Conservation (phyloP, 2,329 filamentous ascomycete genomes). For the Fusarium sp. region DNA sequence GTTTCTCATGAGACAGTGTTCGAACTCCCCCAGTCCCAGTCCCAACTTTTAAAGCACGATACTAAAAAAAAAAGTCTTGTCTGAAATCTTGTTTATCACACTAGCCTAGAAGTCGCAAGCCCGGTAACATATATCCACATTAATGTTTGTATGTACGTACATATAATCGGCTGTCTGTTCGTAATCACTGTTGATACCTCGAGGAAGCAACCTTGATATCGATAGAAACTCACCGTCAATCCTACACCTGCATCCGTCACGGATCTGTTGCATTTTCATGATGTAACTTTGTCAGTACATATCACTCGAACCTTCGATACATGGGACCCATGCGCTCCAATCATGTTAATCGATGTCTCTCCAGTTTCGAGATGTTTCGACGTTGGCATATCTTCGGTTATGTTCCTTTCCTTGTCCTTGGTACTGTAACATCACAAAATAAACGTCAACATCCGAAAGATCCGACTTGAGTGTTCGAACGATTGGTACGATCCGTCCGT, state of each 20-base stretch:
- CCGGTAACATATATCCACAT: background rate
- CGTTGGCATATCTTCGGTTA: background rate
- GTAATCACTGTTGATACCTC: background rate
- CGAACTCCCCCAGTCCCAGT: background rate
- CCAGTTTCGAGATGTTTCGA: background rate
- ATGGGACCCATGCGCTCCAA: constrained; percentile 4
- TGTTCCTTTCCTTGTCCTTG: background rate
- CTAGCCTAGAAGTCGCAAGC: background rate
- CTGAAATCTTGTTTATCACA: constrained; percentile 1
- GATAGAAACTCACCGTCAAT: background rate
- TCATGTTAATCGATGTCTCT: background rate
- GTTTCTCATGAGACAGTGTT: background rate
- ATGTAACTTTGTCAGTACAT: background rate
- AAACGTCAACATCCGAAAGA: background rate
- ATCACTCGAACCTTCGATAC: constrained; percentile 3
- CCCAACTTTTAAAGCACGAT: constrained; percentile 1
- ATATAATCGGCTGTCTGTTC: background rate
- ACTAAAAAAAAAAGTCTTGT: constrained; percentile 9
- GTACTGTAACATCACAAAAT: background rate
- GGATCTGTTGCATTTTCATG: background rate
- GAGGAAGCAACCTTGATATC: background rate
- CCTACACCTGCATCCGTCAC: background rate
- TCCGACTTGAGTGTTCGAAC: background rate
- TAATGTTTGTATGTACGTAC: background rate
- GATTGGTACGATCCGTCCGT: background rate